Conservation (phyloP, 345 rosid species). For the Moricandia moricandioides region DNA sequence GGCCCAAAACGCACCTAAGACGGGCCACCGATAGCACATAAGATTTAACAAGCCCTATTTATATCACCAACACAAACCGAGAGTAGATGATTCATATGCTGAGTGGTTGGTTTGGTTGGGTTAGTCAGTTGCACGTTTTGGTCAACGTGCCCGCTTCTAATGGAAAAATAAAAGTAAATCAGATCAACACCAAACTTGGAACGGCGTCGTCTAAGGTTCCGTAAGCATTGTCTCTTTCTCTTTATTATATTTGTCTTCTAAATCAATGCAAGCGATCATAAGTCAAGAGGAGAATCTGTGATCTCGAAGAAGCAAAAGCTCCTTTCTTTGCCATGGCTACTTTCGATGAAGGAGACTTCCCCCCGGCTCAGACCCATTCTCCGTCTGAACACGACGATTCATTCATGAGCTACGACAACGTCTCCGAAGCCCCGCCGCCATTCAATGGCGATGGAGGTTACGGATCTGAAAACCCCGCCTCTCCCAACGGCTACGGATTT, state of each 20-base stretch:
- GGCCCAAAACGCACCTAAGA: too few relatives aligned
- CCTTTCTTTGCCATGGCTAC: constrained; percentile 23
- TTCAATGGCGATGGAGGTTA: constrained; percentile 7
- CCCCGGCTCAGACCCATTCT: constrained; percentile 34
- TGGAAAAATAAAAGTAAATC: background rate
- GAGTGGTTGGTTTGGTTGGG: too few relatives aligned
- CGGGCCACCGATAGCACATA: too few relatives aligned
- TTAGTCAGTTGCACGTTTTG: constrained; percentile 36
- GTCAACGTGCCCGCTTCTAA: constrained; percentile 27
- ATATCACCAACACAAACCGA: too few relatives aligned
- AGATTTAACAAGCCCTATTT: too few relatives aligned
- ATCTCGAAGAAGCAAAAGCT: constrained; percentile 7
- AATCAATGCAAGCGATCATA: constrained; percentile 24
- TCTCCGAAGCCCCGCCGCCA: constrained; percentile 30
- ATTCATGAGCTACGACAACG: constrained; percentile 35
- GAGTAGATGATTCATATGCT: too few relatives aligned
- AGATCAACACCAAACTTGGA: constrained; percentile 16
- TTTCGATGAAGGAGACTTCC: constrained; percentile 39
- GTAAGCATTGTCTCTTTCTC: background rate
- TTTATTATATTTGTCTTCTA: background rate
- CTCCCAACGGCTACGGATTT: constrained; percentile 50
- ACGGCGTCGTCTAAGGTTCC: constrained; percentile 3
- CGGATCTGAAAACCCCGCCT: constrained; percentile 36
- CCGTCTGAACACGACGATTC: constrained; percentile 34
- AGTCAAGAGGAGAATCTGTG: constrained; percentile 7